Evolutionary conservation across 768 basidiomycete species (phyloP).

Genomic region (Lactarius hengduanensis): DNA sequence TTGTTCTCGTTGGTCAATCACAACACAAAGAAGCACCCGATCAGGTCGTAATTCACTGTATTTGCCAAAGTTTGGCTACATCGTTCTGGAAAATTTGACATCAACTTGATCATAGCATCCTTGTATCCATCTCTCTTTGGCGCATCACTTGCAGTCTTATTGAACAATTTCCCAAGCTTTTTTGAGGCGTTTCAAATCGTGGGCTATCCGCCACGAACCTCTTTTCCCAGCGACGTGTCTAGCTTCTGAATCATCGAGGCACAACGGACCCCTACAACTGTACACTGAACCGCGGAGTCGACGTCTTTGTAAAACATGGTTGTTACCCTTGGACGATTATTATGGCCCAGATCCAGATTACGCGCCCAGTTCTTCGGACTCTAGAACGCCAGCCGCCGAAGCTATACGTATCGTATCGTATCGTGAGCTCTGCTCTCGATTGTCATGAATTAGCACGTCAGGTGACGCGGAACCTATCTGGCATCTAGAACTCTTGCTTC

Average conservation of each 20-base stretch:
- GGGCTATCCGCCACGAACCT: not conserved
- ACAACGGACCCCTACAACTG: too few species aligned
- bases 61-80: not conserved
- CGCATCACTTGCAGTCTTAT: not conserved
- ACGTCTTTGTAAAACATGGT: too few species aligned
- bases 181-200: not conserved
- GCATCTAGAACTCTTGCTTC: not conserved
- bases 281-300: not conserved
- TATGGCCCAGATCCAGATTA: not conserved
- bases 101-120: not conserved
- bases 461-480: not conserved
- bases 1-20: not conserved
- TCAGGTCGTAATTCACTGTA: not conserved
- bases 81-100: not conserved
- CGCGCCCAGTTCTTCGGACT: not conserved
- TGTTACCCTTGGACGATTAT: not conserved
- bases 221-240: not conserved
- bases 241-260: not conserved
- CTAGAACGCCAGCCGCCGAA: not conserved
- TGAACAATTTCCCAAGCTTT: not conserved
- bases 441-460: not conserved
- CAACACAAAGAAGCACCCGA: not conserved
- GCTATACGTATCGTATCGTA: not conserved
- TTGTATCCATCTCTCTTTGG: not conserved
- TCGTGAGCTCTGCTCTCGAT: too few species aligned